Evolutionary conservation across 2,329 filamentous ascomycete genomes (phyloP).

Genomic region (Alternaria angustiovoidea): DNA sequence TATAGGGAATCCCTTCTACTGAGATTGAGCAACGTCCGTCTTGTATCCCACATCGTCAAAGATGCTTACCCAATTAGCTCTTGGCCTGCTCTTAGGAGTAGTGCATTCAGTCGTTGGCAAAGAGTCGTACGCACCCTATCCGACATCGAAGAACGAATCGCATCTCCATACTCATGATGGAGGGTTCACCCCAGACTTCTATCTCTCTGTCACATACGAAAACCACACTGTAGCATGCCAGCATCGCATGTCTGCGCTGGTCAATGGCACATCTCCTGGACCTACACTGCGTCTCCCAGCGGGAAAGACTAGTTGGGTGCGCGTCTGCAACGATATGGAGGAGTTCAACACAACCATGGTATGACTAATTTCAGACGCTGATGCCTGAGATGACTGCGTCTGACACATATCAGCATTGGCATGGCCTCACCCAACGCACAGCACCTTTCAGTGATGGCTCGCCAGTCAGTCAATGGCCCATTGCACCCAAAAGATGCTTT

Average conservation of each 20-base stretch:
- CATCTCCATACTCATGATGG: slow-evolving; percentile 10
- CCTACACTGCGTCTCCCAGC: slow-evolving; percentile 58
- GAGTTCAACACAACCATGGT: slow-evolving; percentile 66
- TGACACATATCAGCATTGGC: slow-evolving; percentile 65
- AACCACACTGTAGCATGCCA: slow-evolving; percentile 58
- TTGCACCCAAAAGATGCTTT: slow-evolving; percentile 68
- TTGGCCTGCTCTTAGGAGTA: slow-evolving; percentile 6
- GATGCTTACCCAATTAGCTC: background rate
- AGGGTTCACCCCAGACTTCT: slow-evolving; percentile 54
- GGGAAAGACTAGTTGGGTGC: slow-evolving; percentile 62
- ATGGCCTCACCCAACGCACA: slow-evolving; percentile 67
- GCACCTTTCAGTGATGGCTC: slow-evolving; percentile 72
- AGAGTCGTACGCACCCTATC: background rate
- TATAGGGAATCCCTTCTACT: background rate
- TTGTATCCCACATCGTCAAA: background rate
- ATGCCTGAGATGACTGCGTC: background rate
- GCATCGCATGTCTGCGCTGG: slow-evolving; percentile 56
- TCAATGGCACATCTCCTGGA: slow-evolving; percentile 64
- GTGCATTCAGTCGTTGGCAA: background rate
- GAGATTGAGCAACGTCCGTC: background rate
- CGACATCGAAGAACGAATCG: background rate
- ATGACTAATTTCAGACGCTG: background rate
- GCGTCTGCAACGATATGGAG: slow-evolving; percentile 66
- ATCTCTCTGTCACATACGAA: slow-evolving; percentile 57
- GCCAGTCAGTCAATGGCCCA: slow-evolving; percentile 71